These are phyloP conservation scores for Chaetomiaceae sp. DNA, from an alignment of 2,329 filamentous ascomycete species.

Conservation along the genomic window DNA sequence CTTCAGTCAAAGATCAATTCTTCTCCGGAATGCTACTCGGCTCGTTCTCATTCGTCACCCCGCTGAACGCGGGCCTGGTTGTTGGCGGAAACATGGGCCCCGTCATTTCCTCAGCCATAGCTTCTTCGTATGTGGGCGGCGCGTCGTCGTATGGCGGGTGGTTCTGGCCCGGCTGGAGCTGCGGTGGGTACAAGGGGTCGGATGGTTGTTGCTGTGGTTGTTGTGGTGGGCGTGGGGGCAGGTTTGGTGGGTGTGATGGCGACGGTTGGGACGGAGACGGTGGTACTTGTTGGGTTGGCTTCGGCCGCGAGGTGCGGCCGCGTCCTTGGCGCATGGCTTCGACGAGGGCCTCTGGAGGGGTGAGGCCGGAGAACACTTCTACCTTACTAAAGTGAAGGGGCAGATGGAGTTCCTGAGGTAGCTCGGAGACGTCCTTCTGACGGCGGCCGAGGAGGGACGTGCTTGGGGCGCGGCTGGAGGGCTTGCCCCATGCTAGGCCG, in stretches of 20 bases:
- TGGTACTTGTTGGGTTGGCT: constrained; percentile 12
- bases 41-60: constrained; percentile 57
- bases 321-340: constrained; percentile 46
- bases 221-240: constrained; percentile 32
- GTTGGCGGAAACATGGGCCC: constrained; percentile 63
- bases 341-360: constrained; percentile 71
- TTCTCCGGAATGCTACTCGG: constrained; percentile 43
- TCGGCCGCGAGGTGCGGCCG: constrained; percentile 6
- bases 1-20: not conserved
- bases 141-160: constrained; percentile 61
- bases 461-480: constrained; percentile 31
- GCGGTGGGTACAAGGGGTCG: constrained; percentile 56
- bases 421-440: constrained; percentile 26
- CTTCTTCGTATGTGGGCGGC: constrained; percentile 94
- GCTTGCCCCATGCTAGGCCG: constrained; percentile 69
- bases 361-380: constrained; percentile 82
- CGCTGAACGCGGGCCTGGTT: constrained; percentile 63
- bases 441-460: constrained; percentile 26
- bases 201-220: constrained; percentile 25
- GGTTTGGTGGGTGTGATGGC: constrained; percentile 14
- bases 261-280: not conserved
- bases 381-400: constrained; percentile 71
- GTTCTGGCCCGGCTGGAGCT: constrained; percentile 39
- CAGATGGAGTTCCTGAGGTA: constrained; percentile 69
- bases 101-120: constrained; percentile 69